Evolutionary conservation across 1,284 basidiomycete species (phyloP).

Genomic region (Anthracocystis walkeri): DNA sequence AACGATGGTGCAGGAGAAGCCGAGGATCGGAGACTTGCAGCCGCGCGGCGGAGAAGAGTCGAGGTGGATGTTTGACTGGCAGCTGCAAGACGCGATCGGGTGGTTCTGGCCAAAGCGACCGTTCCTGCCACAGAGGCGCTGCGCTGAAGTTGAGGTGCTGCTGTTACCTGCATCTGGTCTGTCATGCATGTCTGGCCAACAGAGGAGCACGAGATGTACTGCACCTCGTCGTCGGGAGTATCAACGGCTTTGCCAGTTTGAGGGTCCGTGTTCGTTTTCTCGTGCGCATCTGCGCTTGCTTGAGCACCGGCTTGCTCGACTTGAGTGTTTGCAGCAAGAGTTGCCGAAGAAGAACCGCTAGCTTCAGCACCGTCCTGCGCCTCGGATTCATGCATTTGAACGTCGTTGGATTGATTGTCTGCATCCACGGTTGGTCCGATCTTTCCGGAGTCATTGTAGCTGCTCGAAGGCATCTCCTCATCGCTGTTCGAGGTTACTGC

Average conservation of each 20-base stretch:
- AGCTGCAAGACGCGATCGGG: background rate
- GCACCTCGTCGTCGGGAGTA: background rate
- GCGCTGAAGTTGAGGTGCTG: background rate
- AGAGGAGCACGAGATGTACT: background rate
- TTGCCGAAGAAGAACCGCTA: too few species aligned
- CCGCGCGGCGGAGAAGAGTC: background rate
- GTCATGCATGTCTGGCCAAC: background rate
- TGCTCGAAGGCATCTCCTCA: conserved; percentile 4
- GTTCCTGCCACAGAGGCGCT: background rate
- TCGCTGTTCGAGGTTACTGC: background rate
- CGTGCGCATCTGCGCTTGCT: too few species aligned
- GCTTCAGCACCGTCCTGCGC: background rate
- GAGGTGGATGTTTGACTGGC: background rate
- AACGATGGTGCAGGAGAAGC: conserved; percentile 3
- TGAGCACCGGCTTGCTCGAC: background rate
- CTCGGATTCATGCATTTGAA: conserved; percentile 4
- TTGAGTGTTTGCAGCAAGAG: background rate
- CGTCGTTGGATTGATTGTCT: background rate
- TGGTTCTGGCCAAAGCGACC: background rate
- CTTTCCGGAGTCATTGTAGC: background rate
- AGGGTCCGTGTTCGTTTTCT: background rate
- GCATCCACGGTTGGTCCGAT: background rate
- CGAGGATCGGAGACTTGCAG: background rate
- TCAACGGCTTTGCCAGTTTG: background rate
- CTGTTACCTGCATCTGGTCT: background rate